Conservation (phyloP, 495 filamentous ascomycete species). For the Trichoderma orchidacearum region DNA sequence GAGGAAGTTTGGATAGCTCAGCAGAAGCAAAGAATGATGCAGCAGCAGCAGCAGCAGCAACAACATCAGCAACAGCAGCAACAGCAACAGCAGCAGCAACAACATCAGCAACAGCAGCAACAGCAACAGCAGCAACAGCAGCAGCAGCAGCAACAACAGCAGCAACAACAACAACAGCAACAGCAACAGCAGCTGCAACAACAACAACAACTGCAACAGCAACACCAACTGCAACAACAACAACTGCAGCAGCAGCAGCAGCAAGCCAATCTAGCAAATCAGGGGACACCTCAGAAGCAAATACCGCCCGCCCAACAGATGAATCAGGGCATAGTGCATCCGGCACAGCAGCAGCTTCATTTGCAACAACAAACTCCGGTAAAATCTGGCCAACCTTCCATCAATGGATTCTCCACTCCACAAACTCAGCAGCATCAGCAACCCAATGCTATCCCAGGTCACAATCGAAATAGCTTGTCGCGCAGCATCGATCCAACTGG, state of each 20-base stretch:
- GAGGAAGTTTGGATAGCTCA: slow-evolving; percentile 55
- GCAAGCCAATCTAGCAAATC: slow-evolving; percentile 3
- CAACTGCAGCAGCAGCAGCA: slow-evolving; percentile 12
- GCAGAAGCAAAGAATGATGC: slow-evolving; percentile 46
- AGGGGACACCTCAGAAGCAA: slow-evolving; percentile 25
- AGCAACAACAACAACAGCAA: too few relatives aligned
- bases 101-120: slow-evolving; percentile 23
- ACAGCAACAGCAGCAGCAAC: slow-evolving; percentile 19
- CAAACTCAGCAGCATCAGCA: slow-evolving; percentile 29
- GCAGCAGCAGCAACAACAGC: slow-evolving; percentile 6
- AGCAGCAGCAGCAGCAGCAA: slow-evolving; percentile 32
- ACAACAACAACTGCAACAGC: too few relatives aligned
- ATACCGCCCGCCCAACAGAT: slow-evolving; percentile 19
- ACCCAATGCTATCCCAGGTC: slow-evolving; percentile 13
- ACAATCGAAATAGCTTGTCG: slow-evolving; percentile 25
- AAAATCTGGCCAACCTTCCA: slow-evolving; percentile 10
- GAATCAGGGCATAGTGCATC: slow-evolving; percentile 16
- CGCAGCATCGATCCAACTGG: slow-evolving; percentile 25
- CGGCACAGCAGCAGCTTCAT: slow-evolving; percentile 7
- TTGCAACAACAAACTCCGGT: slow-evolving; percentile 4
- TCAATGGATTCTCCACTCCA: slow-evolving; percentile 38
- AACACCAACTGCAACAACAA: slow-evolving; percentile 12
- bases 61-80: slow-evolving; percentile 24
- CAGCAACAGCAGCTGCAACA: too few relatives aligned
- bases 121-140: slow-evolving; percentile 13